A percentile compares a stretch with the other conserved stretches of the same genome.
Evolutionary conservation across 805 yeast species (phyloP).

Genomic region (Schizosaccharomyces osmophilus): DNA sequence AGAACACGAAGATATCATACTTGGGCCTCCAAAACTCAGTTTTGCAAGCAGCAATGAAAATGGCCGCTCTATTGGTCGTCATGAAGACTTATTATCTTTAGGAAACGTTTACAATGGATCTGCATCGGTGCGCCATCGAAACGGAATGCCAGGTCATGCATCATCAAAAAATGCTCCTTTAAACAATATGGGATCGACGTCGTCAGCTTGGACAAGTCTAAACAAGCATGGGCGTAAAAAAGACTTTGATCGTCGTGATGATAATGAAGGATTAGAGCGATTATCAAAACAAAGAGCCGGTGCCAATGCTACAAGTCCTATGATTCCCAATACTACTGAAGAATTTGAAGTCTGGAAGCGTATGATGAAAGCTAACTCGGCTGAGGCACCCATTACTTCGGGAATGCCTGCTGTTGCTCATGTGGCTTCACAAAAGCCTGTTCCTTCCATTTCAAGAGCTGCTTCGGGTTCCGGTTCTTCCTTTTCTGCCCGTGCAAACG

Average conservation of each 20-base stretch:
- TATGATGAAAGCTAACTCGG: background rate
- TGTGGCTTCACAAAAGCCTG: background rate
- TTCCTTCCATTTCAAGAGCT: background rate
- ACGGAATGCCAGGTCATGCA: background rate
- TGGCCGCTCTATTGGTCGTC: background rate
- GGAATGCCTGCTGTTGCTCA: too few species aligned
- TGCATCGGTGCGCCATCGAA: background rate
- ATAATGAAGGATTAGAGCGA: background rate
- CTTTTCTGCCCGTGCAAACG: background rate
- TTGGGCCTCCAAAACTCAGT: constrained; percentile 2
- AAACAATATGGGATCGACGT: background rate
- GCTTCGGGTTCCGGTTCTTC: background rate
- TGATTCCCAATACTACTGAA: background rate
- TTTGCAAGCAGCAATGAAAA: constrained; percentile 1
- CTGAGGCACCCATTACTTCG: background rate
- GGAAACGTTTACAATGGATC: background rate
- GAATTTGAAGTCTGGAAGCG: background rate
- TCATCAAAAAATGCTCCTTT: background rate
- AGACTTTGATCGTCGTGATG: background rate
- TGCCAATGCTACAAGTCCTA: background rate
- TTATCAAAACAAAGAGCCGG: background rate
- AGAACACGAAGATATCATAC: constrained; percentile 1
- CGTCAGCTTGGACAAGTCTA: background rate
- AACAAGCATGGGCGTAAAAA: background rate
- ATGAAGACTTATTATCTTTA: background rate